These are phyloP conservation scores for Hypoxylon trugodes DNA, from an alignment of 495 filamentous ascomycete genomes.

Conservation along the genomic window DNA sequence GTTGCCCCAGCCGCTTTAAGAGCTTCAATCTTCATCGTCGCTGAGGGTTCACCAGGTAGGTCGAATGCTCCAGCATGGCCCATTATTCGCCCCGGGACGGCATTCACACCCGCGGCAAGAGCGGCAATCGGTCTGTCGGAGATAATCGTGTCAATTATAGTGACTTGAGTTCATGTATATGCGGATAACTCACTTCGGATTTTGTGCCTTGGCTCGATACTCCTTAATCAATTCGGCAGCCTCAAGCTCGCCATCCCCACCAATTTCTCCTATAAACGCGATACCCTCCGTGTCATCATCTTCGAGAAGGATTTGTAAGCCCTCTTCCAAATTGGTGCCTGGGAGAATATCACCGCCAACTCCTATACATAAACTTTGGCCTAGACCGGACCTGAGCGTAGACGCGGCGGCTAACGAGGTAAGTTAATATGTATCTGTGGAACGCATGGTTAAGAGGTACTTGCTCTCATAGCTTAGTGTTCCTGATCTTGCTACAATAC, in stretches of 20 bases:
- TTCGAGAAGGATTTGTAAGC: slow-evolving; percentile 73
- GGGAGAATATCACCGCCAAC: slow-evolving; percentile 88
- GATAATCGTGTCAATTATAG: background rate
- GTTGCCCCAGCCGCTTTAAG: slow-evolving; percentile 75
- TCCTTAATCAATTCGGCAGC: slow-evolving; percentile 82
- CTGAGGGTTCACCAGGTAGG: slow-evolving; percentile 70
- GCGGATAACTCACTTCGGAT: slow-evolving; percentile 69
- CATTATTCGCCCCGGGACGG: slow-evolving; percentile 77
- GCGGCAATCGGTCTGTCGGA: slow-evolving; percentile 76
- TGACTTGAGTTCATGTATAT: too few species aligned
- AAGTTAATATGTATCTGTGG: slow-evolving; percentile 1
- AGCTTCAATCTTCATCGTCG: slow-evolving; percentile 69
- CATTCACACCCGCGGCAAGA: slow-evolving; percentile 74
- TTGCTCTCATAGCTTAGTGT: slow-evolving; percentile 81
- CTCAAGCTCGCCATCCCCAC: slow-evolving; percentile 81
- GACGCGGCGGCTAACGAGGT: slow-evolving; percentile 71
- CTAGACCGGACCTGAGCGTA: slow-evolving; percentile 80
- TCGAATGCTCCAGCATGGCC: slow-evolving; percentile 87
- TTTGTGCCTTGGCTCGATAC: slow-evolving; percentile 64
- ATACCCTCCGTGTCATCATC: slow-evolving; percentile 84
- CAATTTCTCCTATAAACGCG: slow-evolving; percentile 85
- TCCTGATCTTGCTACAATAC: slow-evolving; percentile 87
- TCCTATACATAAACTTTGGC: slow-evolving; percentile 86
- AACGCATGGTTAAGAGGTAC: background rate
- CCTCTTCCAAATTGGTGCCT: slow-evolving; percentile 84